Evolutionary conservation across 1,284 basidiomycete species (phyloP).

Genomic region (Coniophora puteana): DNA sequence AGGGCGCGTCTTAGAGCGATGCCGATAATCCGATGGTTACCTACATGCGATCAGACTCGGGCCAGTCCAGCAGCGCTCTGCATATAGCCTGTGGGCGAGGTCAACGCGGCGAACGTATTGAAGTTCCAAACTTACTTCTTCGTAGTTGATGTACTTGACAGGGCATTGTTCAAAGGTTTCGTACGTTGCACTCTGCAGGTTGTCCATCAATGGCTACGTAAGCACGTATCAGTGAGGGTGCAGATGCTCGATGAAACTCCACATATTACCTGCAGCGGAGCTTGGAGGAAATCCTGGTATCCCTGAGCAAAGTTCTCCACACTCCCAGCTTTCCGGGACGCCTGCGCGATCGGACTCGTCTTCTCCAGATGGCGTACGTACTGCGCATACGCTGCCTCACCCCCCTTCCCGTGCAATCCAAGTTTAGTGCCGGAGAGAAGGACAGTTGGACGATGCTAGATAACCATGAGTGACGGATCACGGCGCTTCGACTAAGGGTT

Average conservation of each 20-base stretch:
- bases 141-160: slow-evolving; percentile 94
- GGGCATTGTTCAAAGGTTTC: slow-evolving; percentile 98
- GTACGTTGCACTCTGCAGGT: slow-evolving; percentile 92
- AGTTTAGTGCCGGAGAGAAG: slow-evolving; percentile 71
- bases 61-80: slow-evolving; percentile 74
- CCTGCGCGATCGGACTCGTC: slow-evolving; percentile 61
- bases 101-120: slow-evolving; percentile 11
- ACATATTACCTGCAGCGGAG: slow-evolving; percentile 76
- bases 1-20: slow-evolving; percentile 15
- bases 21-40: slow-evolving; percentile 10
- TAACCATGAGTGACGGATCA: slow-evolving; percentile 8
- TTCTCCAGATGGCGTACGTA: slow-evolving; percentile 85
- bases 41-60: slow-evolving; percentile 55
- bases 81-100: slow-evolving; percentile 63
- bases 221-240: not conserved
- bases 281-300: slow-evolving; percentile 95
- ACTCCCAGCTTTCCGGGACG: slow-evolving; percentile 57
- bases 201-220: slow-evolving; percentile 90
- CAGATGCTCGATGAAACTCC: slow-evolving; percentile 3
- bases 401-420: slow-evolving; percentile 73
- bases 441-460: slow-evolving; percentile 76
- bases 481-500: slow-evolving; percentile 10
- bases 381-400: slow-evolving; percentile 85
- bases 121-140: slow-evolving; percentile 58
- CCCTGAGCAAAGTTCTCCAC: slow-evolving; percentile 89